A percentile compares a stretch with the other conserved stretches of the same genome.
Conservation (phyloP, 257 asterid genomes). For the Salvia miltiorrhiza region DNA sequence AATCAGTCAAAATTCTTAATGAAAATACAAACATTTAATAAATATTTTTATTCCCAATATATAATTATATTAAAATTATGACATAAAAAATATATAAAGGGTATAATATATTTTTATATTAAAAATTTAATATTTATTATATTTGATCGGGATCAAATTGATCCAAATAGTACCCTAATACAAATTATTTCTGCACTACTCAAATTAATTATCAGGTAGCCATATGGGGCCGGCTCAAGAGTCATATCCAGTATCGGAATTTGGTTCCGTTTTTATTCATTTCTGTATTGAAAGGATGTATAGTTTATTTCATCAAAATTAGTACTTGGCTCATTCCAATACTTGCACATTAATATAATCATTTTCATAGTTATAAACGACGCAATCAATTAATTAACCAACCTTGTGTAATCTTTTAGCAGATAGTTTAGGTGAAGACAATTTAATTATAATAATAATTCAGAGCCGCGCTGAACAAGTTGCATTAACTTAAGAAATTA, state of each 20-base stretch:
- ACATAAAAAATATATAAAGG: too few relatives aligned
- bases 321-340: not conserved
- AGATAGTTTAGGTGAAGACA: not conserved
- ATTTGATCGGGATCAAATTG: too few relatives aligned
- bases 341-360: not conserved
- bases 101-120: too few relatives aligned
- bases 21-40: too few relatives aligned
- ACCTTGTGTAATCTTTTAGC: not conserved
- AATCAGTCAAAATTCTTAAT: too few relatives aligned
- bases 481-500: conserved; percentile 12
- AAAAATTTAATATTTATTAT: too few relatives aligned
- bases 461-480: conserved; percentile 16
- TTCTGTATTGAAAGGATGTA: not conserved
- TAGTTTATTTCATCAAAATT: not conserved
- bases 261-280: not conserved
- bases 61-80: too few relatives aligned
- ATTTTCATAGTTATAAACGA: not conserved
- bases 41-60: too few relatives aligned
- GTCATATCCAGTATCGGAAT: not conserved
- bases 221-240: conserved; percentile 14
- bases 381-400: not conserved
- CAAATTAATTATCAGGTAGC: conserved; percentile 5
- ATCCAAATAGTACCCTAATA: too few relatives aligned
- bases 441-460: not conserved
- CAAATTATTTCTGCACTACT: not conserved